These are phyloP conservation scores for Trichophyton mentagrophytes DNA, from an alignment of 2,329 filamentous ascomycete species.

Conservation along the genomic window DNA sequence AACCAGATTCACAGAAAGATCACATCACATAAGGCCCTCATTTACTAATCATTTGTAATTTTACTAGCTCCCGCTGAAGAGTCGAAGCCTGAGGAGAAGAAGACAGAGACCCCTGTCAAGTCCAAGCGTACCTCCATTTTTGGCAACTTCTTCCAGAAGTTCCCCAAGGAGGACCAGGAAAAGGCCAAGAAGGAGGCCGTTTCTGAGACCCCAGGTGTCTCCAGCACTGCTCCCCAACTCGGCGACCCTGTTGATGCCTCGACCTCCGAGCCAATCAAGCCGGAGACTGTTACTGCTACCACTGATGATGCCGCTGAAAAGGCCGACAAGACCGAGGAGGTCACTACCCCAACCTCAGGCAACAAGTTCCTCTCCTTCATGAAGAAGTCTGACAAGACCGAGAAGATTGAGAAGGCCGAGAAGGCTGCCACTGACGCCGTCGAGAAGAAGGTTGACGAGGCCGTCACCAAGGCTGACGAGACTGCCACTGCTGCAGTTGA, in stretches of 20 bases:
- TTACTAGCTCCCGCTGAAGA: constrained; percentile 34
- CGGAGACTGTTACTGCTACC: constrained; percentile 32
- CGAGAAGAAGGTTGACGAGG: constrained; percentile 14
- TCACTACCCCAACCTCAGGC: constrained; percentile 19
- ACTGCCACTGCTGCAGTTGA: constrained; percentile 19
- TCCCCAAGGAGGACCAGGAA: constrained; percentile 29
- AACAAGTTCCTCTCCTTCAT: constrained; percentile 23
- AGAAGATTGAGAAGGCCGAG: constrained; percentile 10
- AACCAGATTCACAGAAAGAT: constrained; percentile 4
- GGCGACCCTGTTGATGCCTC: constrained; percentile 32
- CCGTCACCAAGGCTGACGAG: constrained; percentile 11
- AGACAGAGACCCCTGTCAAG: constrained; percentile 40
- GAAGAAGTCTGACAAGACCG: constrained; percentile 23
- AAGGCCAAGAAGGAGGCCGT: constrained; percentile 38
- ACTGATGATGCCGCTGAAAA: constrained; percentile 23
- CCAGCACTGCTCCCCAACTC: constrained; percentile 38
- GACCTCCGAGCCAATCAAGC: constrained; percentile 28
- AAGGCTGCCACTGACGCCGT: constrained; percentile 12
- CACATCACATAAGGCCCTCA: constrained; percentile 9
- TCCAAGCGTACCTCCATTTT: constrained; percentile 78
- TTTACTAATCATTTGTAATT: constrained; percentile 7
- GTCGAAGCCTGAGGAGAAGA: constrained; percentile 41
- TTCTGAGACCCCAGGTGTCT: constrained; percentile 35
- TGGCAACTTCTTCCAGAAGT: constrained; percentile 63
- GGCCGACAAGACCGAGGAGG: constrained; percentile 15